A percentile compares a stretch with the other conserved stretches of the same genome.
These are phyloP conservation scores for Acanthamoeba healyi DNA, from an alignment of 208 protist species.

Conservation along the genomic window DNA sequence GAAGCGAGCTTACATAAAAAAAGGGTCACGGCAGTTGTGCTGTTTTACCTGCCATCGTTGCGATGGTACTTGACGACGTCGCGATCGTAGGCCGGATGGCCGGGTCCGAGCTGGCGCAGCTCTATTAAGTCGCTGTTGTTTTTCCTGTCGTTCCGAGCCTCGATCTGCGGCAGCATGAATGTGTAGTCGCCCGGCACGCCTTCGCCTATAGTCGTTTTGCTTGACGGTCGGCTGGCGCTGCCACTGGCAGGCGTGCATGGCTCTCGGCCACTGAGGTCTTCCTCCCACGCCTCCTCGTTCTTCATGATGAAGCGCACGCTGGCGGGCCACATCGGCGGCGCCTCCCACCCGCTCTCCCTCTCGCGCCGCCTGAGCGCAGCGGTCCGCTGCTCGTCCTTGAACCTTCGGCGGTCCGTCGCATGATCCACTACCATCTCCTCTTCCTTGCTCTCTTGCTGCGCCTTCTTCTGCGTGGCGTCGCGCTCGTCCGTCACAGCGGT, in stretches of 20 bases:
- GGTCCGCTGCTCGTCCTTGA: not conserved
- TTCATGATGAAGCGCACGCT: not conserved
- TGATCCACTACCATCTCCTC: not conserved
- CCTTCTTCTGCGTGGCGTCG: no score
- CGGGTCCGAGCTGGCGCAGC: not conserved
- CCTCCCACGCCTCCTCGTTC: not conserved
- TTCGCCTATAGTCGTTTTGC: no score
- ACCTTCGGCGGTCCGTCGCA: no score
- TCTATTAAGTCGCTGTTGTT: not conserved
- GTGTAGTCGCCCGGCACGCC: not conserved
- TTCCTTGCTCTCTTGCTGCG: not conserved
- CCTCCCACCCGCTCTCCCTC: not conserved
- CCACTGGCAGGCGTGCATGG: not conserved
- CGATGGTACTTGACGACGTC: not conserved
- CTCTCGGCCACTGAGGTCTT: not conserved
- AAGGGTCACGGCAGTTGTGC: no score
- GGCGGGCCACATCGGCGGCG: not conserved
- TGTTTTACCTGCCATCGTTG: not conserved
- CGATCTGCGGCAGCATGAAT: not conserved
- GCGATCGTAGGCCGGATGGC: not conserved
- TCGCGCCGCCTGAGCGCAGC: not conserved
- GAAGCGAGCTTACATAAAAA: no score
- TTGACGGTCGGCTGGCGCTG: not conserved
- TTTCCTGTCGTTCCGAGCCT: not conserved
- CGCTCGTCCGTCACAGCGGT: no score